phyloP scores from a whole-genome alignment of 306 rosid genomes.

The Carpinus viminea region DNA sequence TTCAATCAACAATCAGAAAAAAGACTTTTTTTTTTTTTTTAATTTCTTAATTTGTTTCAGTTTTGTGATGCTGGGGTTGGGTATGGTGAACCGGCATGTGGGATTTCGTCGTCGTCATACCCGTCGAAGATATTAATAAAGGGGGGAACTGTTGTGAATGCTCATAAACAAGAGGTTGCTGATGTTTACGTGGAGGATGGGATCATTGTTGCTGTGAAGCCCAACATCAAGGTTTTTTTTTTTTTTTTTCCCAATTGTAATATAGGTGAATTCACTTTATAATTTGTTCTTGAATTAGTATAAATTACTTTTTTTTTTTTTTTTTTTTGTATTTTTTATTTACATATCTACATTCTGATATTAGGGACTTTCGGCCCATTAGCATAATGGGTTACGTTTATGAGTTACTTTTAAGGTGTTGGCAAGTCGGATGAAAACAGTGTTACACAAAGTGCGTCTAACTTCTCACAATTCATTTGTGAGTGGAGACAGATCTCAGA shows the following conservation, averaged over 20 bases:
- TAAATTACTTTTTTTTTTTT: background rate
- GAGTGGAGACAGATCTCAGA: background rate
- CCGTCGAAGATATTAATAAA: constrained; percentile 64
- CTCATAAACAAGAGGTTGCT: constrained; percentile 71
- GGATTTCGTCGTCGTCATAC: constrained; percentile 30
- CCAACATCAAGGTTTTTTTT: constrained; percentile 51
- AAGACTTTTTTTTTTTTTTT: background rate
- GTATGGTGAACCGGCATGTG: constrained; percentile 47
- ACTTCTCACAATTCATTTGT: background rate
- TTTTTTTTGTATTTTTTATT: background rate
- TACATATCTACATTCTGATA: background rate
- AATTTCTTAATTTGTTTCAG: constrained; percentile 34
- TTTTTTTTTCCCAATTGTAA: background rate
- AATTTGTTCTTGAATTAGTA: background rate
- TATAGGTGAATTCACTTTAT: background rate
- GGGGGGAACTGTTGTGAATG: constrained; percentile 82
- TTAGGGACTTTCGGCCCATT: background rate
- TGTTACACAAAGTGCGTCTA: background rate
- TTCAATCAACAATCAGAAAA: background rate
- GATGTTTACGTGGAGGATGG: constrained; percentile 89
- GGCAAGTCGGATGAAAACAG: background rate
- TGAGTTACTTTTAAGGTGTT: background rate
- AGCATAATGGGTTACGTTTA: background rate
- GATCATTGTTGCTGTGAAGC: constrained; percentile 66
- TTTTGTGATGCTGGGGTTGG: constrained; percentile 71